Percentiles rank a stretch among this genome's conserved stretches.
These are phyloP conservation scores for Euryodendron excelsum DNA, from an alignment of 148 eudicot genomes.

Conservation along the genomic window DNA sequence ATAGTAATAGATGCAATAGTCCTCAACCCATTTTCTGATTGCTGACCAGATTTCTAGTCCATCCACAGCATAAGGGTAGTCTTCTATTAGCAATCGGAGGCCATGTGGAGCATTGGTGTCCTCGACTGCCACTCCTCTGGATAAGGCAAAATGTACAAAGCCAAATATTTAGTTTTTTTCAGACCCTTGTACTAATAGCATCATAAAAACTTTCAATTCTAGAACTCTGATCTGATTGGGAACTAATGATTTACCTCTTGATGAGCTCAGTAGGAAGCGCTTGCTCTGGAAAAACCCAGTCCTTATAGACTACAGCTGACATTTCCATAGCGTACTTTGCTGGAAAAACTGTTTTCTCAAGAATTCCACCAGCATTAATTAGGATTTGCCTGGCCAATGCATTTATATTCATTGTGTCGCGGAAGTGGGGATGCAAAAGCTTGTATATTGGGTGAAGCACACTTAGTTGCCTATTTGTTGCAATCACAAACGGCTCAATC, in stretches of 20 bases:
- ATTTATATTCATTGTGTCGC: conserved; percentile 44
- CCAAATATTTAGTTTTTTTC: no score
- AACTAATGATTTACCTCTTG: conserved; percentile 16
- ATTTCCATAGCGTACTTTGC: conserved; percentile 41
- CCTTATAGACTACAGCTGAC: conserved; percentile 30
- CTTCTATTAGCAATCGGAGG: conserved; percentile 29
- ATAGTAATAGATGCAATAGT: conserved; percentile 32
- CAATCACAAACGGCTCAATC: conserved; percentile 30
- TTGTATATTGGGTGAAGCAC: conserved; percentile 47
- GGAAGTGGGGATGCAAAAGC: conserved; percentile 45
- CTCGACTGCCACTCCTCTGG: conserved; percentile 18
- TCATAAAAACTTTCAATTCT: neutral
- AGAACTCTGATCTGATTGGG: no score
- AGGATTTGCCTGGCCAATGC: conserved; percentile 39
- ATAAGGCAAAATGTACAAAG: neutral
- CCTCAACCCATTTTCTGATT: conserved; percentile 29
- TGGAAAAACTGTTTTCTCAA: conserved; percentile 38
- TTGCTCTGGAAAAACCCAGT: conserved; percentile 20
- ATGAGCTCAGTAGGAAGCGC: conserved; percentile 22
- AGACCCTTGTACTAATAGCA: no score
- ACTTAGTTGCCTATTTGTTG: conserved; percentile 46
- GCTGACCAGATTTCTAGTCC: conserved; percentile 36
- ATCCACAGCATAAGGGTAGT: conserved; percentile 39
- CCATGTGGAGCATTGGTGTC: conserved; percentile 23
- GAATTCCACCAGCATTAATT: conserved; percentile 40